These are phyloP conservation scores for Rutstroemia sp. DNA, from an alignment of 2,329 filamentous ascomycete genomes.

Conservation along the genomic window DNA sequence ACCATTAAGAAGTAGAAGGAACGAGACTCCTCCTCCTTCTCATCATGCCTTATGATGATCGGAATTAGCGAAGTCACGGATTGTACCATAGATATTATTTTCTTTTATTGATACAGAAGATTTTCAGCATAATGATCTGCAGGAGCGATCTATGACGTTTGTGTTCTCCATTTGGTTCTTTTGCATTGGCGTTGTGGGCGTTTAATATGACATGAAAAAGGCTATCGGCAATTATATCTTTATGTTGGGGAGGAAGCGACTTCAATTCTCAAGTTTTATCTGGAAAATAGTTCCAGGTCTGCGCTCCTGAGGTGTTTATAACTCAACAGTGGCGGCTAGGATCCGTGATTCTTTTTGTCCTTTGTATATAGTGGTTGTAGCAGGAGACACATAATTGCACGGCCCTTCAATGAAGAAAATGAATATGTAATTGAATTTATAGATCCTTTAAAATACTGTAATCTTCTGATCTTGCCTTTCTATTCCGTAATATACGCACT, in stretches of 20 bases:
- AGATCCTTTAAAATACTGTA: not conserved
- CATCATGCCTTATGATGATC: conserved; percentile 8
- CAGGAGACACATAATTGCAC: conserved; percentile 17
- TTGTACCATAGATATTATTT: conserved; percentile 30
- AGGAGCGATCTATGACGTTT: conserved; percentile 40
- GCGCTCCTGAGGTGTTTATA: conserved; percentile 3
- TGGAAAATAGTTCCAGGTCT: not conserved
- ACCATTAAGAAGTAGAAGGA: conserved; percentile 22
- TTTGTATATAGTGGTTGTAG: not conserved
- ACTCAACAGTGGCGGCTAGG: not conserved
- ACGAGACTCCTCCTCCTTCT: not conserved
- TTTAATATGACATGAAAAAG: conserved; percentile 12
- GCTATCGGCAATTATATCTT: not conserved
- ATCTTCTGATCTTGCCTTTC: not conserved
- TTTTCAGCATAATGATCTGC: conserved; percentile 40
- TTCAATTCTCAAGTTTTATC: not conserved
- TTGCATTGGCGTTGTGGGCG: conserved; percentile 26
- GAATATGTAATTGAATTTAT: not conserved
- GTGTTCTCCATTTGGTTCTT: conserved; percentile 20
- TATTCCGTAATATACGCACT: too few relatives aligned
- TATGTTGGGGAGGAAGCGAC: not conserved
- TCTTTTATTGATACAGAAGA: conserved; percentile 31
- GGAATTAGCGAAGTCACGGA: conserved; percentile 13
- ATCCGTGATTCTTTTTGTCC: not conserved
- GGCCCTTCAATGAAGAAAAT: conserved; percentile 9